Percentiles rank a stretch among this genome's conserved stretches.
Conservation (phyloP, 2,329 filamentous ascomycete genomes). For the Fusarium sp. region DNA sequence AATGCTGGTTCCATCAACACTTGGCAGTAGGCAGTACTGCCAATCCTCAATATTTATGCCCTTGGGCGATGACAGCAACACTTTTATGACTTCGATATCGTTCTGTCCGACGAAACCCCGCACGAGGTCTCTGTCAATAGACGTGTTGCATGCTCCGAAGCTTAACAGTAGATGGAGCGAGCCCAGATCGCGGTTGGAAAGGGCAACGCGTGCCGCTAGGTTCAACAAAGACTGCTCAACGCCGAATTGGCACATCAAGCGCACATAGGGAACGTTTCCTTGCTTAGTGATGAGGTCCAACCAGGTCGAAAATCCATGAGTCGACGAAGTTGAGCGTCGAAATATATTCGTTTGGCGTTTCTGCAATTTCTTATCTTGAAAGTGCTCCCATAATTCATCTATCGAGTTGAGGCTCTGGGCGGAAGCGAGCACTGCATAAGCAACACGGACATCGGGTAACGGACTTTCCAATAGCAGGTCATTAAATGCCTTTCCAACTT, state of each 20-base stretch:
- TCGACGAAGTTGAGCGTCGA: background rate
- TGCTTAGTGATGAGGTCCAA: background rate
- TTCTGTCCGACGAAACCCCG: background rate
- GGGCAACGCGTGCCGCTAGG: background rate
- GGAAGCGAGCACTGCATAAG: constrained; percentile 11
- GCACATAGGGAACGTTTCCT: background rate
- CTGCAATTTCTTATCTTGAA: constrained; percentile 15
- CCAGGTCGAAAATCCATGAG: background rate
- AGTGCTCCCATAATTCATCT: constrained; percentile 27
- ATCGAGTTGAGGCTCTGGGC: background rate
- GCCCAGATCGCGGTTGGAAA: background rate
- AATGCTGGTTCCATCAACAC: background rate
- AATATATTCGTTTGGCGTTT: constrained; percentile 3
- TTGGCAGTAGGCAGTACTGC: background rate
- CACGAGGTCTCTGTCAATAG: background rate
- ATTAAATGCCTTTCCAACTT: constrained; percentile 19
- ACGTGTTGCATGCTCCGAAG: background rate
- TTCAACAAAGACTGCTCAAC: background rate
- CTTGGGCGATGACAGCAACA: background rate
- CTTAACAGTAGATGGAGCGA: background rate
- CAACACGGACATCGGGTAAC: constrained; percentile 14
- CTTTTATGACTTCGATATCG: background rate
- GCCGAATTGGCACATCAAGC: background rate
- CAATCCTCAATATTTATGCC: background rate
- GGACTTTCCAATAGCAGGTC: background rate